These are phyloP conservation scores for Neopestalotiopsis sp. DNA, from an alignment of 2,329 filamentous ascomycete species.

Conservation along the genomic window DNA sequence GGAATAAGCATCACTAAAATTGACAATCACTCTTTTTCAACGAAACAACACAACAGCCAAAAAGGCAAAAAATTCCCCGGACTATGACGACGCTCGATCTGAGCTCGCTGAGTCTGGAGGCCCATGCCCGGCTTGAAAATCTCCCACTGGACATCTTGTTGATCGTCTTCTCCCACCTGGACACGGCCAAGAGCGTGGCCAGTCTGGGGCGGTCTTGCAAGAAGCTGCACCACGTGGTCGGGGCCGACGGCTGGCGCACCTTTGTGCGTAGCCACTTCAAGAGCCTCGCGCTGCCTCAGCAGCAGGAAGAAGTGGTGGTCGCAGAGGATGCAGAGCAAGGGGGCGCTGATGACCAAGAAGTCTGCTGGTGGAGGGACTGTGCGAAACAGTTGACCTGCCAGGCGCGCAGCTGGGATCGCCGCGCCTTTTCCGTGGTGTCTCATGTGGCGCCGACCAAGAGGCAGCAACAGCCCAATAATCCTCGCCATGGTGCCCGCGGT, in stretches of 20 bases:
- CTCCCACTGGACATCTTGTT: constrained; percentile 58
- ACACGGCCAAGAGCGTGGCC: constrained; percentile 54
- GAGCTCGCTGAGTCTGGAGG: constrained; percentile 20
- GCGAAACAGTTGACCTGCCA: constrained; percentile 55
- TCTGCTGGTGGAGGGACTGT: constrained; percentile 39
- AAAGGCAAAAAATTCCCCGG: background rate
- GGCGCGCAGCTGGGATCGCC: constrained; percentile 58
- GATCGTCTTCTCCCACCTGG: constrained; percentile 51
- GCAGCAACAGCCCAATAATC: constrained; percentile 21
- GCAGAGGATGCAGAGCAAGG: background rate
- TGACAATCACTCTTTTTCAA: background rate
- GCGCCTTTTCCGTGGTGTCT: constrained; percentile 37
- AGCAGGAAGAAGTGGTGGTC: constrained; percentile 11
- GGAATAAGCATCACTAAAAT: background rate
- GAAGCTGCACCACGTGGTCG: constrained; percentile 43
- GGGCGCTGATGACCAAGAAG: no score
- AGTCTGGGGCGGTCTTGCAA: constrained; percentile 45
- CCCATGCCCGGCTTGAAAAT: constrained; percentile 40
- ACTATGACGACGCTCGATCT: constrained; percentile 18
- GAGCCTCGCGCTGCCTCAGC: constrained; percentile 39
- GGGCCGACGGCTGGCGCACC: constrained; percentile 52
- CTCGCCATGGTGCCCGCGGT: constrained; percentile 15
- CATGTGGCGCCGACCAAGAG: constrained; percentile 30
- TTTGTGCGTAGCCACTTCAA: constrained; percentile 53
- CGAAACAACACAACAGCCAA: background rate